phyloP scores from a whole-genome alignment of 805 yeast species.

The Teunomyces barrocoloradensis region DNA sequence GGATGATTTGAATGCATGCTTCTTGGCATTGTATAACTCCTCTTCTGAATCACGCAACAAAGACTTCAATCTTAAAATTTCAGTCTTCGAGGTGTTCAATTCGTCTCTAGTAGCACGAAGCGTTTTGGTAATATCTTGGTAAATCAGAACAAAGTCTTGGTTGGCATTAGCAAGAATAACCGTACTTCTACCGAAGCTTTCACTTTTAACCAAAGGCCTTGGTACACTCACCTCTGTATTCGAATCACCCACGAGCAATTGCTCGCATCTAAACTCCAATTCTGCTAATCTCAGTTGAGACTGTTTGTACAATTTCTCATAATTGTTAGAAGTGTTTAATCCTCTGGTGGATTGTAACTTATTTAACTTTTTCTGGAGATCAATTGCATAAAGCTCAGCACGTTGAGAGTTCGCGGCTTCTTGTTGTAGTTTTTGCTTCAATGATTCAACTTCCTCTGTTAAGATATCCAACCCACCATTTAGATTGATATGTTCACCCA shows the following conservation, averaged over 20 bases:
- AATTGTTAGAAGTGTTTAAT: constrained; percentile 30
- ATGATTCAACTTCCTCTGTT: constrained; percentile 46
- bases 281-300: constrained; percentile 32
- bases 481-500: constrained; percentile 26
- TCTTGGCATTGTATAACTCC: constrained; percentile 39
- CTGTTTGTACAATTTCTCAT: constrained; percentile 34
- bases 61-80: constrained; percentile 39
- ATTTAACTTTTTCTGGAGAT: constrained; percentile 42
- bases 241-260: constrained; percentile 16
- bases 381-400: constrained; percentile 49
- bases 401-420: constrained; percentile 51
- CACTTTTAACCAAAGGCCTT: constrained; percentile 27
- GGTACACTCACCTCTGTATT: neutral
- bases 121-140: constrained; percentile 50
- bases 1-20: constrained; percentile 40
- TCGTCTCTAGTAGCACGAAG: constrained; percentile 44
- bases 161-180: constrained; percentile 24
- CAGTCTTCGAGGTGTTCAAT: constrained; percentile 39
- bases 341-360: constrained; percentile 42
- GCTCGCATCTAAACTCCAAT: constrained; percentile 29
- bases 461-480: constrained; percentile 11
- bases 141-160: constrained; percentile 47
- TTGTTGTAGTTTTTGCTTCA: constrained; percentile 48
- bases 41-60: constrained; percentile 43
- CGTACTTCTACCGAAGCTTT: constrained; percentile 29